Evolutionary conservation across 495 filamentous ascomycete genomes (phyloP).

Genomic region (Acidiella bohemica): DNA sequence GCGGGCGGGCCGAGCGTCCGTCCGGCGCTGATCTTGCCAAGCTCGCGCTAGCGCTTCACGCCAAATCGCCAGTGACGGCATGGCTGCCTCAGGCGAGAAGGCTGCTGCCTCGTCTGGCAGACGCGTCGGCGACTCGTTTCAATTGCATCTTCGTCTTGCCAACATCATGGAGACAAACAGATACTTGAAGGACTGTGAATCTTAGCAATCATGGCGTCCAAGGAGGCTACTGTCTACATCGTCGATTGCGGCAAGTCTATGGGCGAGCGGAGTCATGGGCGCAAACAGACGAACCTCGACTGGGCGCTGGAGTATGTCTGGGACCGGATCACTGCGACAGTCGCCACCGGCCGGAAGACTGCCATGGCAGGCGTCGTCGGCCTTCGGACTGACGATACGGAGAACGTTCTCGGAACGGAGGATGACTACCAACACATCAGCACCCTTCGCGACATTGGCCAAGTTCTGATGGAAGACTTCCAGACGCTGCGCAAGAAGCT

Average conservation of each 20-base stretch:
- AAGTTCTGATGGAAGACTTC: slow-evolving; percentile 62
- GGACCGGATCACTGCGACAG: slow-evolving; percentile 81
- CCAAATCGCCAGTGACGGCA: no score
- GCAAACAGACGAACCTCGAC: slow-evolving; percentile 68
- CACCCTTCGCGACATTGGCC: slow-evolving; percentile 55
- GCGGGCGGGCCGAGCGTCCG: no score
- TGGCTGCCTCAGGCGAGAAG: no score
- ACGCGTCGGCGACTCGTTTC: no score
- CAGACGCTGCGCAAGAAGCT: slow-evolving; percentile 48
- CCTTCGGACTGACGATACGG: slow-evolving; percentile 62
- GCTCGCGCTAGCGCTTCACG: no score
- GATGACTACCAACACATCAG: slow-evolving; percentile 66
- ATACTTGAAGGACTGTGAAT: no score
- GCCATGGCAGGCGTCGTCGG: slow-evolving; percentile 68
- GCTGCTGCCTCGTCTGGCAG: no score
- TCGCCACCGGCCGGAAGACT: slow-evolving; percentile 72
- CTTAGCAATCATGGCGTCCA: slow-evolving; percentile 74
- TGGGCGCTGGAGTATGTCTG: slow-evolving; percentile 89
- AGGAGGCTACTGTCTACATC: slow-evolving; percentile 87
- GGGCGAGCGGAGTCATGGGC: slow-evolving; percentile 59
- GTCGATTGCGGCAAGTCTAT: slow-evolving; percentile 78
- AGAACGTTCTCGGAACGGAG: slow-evolving; percentile 48
- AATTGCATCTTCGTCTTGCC: no score
- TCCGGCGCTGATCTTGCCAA: no score
- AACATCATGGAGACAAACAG: no score